Conservation (phyloP, 2,329 filamentous ascomycete genomes). For the Diaporthe sp. region DNA sequence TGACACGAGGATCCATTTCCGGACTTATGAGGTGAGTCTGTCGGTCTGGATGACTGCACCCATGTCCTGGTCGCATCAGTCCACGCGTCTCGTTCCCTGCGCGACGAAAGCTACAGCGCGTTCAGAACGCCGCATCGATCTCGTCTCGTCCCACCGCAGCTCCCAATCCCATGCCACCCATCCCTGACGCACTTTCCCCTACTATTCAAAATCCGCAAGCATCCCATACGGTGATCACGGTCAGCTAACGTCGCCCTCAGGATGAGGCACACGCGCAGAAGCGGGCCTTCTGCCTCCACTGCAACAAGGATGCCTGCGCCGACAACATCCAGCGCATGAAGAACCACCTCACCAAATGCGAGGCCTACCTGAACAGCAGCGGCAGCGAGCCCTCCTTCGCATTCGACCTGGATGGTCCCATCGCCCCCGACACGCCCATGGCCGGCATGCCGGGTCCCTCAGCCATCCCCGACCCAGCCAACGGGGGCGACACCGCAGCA, state of each 20-base stretch:
- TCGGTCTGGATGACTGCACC: neutral
- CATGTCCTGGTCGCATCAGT: neutral
- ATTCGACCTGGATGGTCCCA: constrained; percentile 30
- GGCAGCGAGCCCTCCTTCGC: constrained; percentile 30
- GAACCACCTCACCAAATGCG: constrained; percentile 32
- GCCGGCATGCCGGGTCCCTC: constrained; percentile 2
- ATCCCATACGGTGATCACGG: neutral
- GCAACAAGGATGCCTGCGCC: constrained; percentile 34
- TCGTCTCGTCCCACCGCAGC: neutral
- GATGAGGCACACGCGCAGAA: constrained; percentile 34
- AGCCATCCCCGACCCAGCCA: constrained; percentile 4
- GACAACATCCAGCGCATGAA: constrained; percentile 37
- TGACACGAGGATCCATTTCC: constrained; percentile 32
- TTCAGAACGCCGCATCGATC: constrained; percentile 13
- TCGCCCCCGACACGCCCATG: constrained; percentile 23
- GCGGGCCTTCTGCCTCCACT: constrained; percentile 33
- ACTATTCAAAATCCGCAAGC: neutral
- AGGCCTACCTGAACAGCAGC: constrained; percentile 30
- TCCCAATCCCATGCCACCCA: neutral
- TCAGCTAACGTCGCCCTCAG: constrained; percentile 9
- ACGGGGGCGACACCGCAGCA: constrained; percentile 3
- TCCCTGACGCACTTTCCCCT: neutral
- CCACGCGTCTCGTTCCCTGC: neutral
- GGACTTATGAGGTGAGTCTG: constrained; percentile 29
- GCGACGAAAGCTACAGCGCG: constrained; percentile 13